Percentiles rank a stretch among this genome's conserved stretches.
phyloP scores from a whole-genome alignment of 2,329 filamentous ascomycete species.

The Claviceps maximensis region DNA sequence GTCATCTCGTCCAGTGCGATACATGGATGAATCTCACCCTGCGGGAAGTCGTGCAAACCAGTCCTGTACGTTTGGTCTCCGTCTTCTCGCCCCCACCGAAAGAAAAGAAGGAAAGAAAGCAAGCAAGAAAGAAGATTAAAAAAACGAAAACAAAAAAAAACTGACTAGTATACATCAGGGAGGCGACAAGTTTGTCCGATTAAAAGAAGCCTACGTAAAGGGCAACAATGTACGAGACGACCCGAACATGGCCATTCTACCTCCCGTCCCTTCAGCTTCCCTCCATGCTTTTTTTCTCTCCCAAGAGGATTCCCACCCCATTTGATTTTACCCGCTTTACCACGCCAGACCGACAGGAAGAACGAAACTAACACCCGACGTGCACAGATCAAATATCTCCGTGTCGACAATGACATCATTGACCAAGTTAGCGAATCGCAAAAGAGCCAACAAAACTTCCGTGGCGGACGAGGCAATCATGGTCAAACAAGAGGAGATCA shows the following conservation, averaged over 20 bases:
- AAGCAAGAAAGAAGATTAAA: neutral
- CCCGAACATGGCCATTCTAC: no score
- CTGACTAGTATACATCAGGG: conserved; percentile 36
- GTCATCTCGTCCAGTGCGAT: conserved; percentile 90
- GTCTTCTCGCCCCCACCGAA: no score
- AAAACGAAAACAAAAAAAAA: neutral
- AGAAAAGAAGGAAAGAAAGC: no score
- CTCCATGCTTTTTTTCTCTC: no score
- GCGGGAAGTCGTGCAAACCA: conserved; percentile 95
- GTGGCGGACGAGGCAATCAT: conserved; percentile 51
- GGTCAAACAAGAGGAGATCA: conserved; percentile 42
- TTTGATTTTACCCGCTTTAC: no score
- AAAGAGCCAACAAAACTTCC: conserved; percentile 52
- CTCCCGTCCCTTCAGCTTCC: no score
- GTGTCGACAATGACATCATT: conserved; percentile 93
- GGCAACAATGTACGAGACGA: conserved; percentile 68
- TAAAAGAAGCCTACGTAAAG: conserved; percentile 91
- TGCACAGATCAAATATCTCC: conserved; percentile 86
- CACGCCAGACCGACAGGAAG: neutral
- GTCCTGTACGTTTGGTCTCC: conserved; percentile 54
- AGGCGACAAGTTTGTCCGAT: conserved; percentile 81
- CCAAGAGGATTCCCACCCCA: no score
- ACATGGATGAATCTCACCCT: conserved; percentile 99
- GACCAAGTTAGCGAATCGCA: conserved; percentile 90
- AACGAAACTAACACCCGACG: neutral